phyloP scores from a whole-genome alignment of 164 flowering plant genomes.

The Sedum album region DNA sequence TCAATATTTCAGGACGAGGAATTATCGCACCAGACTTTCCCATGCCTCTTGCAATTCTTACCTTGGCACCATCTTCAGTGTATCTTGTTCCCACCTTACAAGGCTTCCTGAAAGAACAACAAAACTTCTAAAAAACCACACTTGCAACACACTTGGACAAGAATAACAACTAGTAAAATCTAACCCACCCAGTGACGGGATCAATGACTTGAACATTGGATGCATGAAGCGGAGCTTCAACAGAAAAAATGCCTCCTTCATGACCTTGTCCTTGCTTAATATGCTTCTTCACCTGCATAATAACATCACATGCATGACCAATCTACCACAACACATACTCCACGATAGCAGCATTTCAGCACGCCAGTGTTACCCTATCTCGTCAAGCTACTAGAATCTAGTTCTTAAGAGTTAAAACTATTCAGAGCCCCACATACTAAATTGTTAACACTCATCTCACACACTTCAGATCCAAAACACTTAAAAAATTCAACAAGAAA shows the following conservation, averaged over 20 bases:
- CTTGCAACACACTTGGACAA: neutral
- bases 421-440: too few species aligned
- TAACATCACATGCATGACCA: neutral
- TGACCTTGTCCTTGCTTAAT: slow-evolving; percentile 89
- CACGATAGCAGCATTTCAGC: neutral
- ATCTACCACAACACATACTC: neutral
- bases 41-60: slow-evolving; percentile 75
- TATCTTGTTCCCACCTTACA: slow-evolving; percentile 68
- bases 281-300: slow-evolving; percentile 74
- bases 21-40: slow-evolving; percentile 86
- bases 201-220: slow-evolving; percentile 93
- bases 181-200: slow-evolving; percentile 64
- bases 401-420: too few species aligned
- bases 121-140: neutral
- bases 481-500: too few species aligned
- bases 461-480: neutral
- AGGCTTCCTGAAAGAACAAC: slow-evolving; percentile 47
- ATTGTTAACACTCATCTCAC: too few species aligned
- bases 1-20: slow-evolving; percentile 91
- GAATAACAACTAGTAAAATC: neutral
- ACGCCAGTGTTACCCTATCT: neutral
- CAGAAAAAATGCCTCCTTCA: slow-evolving; percentile 95
- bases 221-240: slow-evolving; percentile 94
- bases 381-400: neutral
- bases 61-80: slow-evolving; percentile 83